Evolutionary conservation across 306 rosid species (phyloP), one percentile per base, ranked within the genome.

Genomic region (Echinosophora koreensis): DNA sequence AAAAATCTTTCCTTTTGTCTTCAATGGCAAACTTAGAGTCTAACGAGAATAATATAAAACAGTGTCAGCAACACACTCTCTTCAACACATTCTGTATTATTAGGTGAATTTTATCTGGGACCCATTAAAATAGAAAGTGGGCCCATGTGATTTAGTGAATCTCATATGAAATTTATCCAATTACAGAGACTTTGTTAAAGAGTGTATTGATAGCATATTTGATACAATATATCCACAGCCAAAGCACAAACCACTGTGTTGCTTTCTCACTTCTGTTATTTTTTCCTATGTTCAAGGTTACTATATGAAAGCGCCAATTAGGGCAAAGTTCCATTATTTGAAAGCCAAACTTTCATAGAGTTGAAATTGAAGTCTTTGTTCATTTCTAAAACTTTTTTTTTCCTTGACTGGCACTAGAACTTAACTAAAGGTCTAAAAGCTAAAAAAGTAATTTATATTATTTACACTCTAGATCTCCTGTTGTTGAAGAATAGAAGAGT

Each of bases 271-370:
- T 54, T 17, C 28, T n/a, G 4, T 28, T 73, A 2, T 35, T 28
- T 28, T 27, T 35, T 4, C 8, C 27, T 3, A 16, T n/a, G 63
- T 60, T 27, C 44, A 59, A 76, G 34, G 49, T 18, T 55, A 76
- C 44, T 14, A 66, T 65, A 22, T 34, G 38, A 18, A 46, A 66
- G 17, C 16, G 13, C 54, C 73, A 6, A 28, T 34, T 34, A 54
- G 49, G 71, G 17, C 38, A 14, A 68, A 49, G 55, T 47, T 22
- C 49, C 17, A 64, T 42, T 14, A 46, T 49, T 60, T 39, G 17
- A 68, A 78, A 68, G 39, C 30, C 38, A 56, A 18, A 77, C 28
- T 35, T 72, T 3, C 15, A 7, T 2, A 57, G 30, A 49, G 42
- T 17, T 39, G 37, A 67, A 14, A 50, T 13, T 64, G 6, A 66